phyloP scores from a whole-genome alignment of 805 yeast species.

The Candida morakotiae region DNA sequence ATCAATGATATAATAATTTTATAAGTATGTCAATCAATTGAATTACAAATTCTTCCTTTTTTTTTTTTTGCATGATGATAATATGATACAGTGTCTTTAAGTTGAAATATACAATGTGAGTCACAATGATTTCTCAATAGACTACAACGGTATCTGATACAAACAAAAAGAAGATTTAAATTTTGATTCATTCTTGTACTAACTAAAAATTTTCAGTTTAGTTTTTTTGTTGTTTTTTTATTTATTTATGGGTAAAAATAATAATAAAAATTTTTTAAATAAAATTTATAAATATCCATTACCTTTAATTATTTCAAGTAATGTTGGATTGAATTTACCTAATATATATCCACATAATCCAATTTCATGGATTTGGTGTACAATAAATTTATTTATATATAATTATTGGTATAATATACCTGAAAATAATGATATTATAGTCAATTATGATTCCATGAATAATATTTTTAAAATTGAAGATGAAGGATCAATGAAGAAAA shows the following conservation, averaged over 20 bases:
- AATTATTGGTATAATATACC: neutral
- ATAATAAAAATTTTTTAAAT: slow-evolving; percentile 24
- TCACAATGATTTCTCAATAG: slow-evolving; percentile 71
- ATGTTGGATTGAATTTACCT: slow-evolving; percentile 37
- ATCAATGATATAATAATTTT: slow-evolving; percentile 1
- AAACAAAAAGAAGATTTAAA: too few relatives aligned
- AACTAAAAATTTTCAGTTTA: neutral
- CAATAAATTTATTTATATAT: slow-evolving; percentile 26
- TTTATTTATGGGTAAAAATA: slow-evolving; percentile 32
- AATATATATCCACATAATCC: slow-evolving; percentile 62
- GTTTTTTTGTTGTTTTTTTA: too few relatives aligned
- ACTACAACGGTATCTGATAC: slow-evolving; percentile 97
- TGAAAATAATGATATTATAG: slow-evolving; percentile 12
- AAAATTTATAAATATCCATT: slow-evolving; percentile 45
- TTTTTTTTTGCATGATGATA: slow-evolving; percentile 15
- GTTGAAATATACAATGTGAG: slow-evolving; percentile 45
- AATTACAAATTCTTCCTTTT: too few relatives aligned
- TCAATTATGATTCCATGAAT: slow-evolving; percentile 17
- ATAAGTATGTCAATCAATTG: too few relatives aligned
- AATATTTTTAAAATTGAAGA: slow-evolving; percentile 39
- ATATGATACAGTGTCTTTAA: slow-evolving; percentile 19
- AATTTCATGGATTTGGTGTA: slow-evolving; percentile 53
- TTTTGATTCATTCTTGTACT: neutral
- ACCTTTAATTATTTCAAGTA: slow-evolving; percentile 46
- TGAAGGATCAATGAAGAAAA: slow-evolving; percentile 42